These are phyloP conservation scores for Fusarium nisikadoi DNA, from an alignment of 2,329 filamentous ascomycete genomes.

Conservation along the genomic window DNA sequence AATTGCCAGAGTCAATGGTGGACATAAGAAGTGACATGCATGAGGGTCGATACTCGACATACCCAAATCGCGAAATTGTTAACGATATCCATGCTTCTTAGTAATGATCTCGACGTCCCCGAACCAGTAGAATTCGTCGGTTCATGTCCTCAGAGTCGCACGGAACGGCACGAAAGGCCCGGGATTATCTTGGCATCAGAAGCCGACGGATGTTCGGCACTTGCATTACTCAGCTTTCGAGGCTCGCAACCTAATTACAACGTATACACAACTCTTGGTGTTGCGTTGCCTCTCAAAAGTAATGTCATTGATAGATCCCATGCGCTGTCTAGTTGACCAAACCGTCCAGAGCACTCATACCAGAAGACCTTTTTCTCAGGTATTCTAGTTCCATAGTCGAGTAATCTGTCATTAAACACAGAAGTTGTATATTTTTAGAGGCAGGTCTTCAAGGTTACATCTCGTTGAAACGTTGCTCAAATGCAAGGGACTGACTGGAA, in stretches of 20 bases:
- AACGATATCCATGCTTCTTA: not conserved
- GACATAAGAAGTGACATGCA: not conserved
- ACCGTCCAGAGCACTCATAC: not conserved
- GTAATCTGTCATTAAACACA: no score
- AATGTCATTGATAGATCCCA: not conserved
- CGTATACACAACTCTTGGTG: not conserved
- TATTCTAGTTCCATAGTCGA: not conserved
- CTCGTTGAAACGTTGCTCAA: not conserved
- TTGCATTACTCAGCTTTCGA: not conserved
- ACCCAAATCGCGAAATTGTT: not conserved
- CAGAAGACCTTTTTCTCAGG: not conserved
- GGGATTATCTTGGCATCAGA: not conserved
- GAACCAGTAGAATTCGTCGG: not conserved
- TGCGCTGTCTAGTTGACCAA: not conserved
- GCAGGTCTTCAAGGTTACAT: not conserved
- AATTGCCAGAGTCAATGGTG: not conserved
- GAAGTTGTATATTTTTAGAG: not conserved
- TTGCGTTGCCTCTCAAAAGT: not conserved
- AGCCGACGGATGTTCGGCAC: conserved; percentile 12
- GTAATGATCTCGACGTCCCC: not conserved
- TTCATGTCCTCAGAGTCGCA: not conserved
- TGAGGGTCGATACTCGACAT: not conserved
- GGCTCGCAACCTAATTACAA: not conserved
- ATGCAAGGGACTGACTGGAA: not conserved
- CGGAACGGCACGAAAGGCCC: conserved; percentile 6